These are phyloP conservation scores for Starmerella potacharoeniae DNA, from an alignment of 805 yeast genomes.

Conservation along the genomic window DNA sequence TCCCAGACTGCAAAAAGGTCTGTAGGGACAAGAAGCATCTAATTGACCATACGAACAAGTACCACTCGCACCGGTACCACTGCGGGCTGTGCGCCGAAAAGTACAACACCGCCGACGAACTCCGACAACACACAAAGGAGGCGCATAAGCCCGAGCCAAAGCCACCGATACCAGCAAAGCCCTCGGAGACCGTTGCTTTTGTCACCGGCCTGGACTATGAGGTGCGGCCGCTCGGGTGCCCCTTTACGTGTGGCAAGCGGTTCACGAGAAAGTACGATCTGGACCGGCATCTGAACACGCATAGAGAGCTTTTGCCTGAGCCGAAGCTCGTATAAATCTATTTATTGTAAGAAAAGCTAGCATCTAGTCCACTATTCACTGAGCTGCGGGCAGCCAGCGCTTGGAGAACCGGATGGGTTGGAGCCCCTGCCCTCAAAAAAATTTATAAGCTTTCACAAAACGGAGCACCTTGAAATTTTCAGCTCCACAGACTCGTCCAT, in stretches of 20 bases:
- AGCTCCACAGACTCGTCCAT: background rate
- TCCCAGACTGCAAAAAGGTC: conserved; percentile 42
- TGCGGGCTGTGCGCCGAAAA: conserved; percentile 24
- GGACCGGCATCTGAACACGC: conserved; percentile 27
- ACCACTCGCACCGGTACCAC: conserved; percentile 38
- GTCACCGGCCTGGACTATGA: conserved; percentile 31
- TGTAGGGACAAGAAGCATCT: conserved; percentile 57
- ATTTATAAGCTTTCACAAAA: conserved; percentile 8
- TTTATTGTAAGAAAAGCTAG: background rate
- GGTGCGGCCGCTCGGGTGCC: conserved; percentile 27
- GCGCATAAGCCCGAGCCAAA: conserved; percentile 2
- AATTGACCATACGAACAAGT: conserved; percentile 51
- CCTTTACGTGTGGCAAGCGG: conserved; percentile 27
- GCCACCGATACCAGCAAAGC: background rate
- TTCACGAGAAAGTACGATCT: conserved; percentile 32
- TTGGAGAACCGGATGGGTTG: background rate
- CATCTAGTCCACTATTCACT: too few relatives aligned
- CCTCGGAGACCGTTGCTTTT: conserved; percentile 24
- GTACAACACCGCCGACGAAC: conserved; percentile 10
- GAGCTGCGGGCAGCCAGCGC: too few relatives aligned
- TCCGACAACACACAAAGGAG: conserved; percentile 5
- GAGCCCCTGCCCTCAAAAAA: conserved; percentile 12
- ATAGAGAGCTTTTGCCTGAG: background rate
- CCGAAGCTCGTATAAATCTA: background rate
- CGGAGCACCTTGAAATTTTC: background rate